These are phyloP conservation scores for Orbilia javanica DNA, from an alignment of 2,329 filamentous ascomycete genomes.

Conservation along the genomic window DNA sequence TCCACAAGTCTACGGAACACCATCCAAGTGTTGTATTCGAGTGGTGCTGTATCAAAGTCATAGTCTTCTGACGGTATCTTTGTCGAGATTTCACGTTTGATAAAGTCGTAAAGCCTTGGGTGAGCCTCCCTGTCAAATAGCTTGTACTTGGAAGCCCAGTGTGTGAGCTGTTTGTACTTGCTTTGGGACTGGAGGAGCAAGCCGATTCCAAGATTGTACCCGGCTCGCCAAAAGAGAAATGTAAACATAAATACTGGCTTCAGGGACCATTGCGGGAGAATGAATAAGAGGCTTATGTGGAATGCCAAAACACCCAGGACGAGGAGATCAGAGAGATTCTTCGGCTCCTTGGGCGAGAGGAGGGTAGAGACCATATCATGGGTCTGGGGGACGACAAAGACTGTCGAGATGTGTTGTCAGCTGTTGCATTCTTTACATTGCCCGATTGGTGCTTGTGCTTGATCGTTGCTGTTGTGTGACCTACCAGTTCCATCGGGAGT, in stretches of 20 bases:
- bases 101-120: slow-evolving; percentile 83
- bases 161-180: slow-evolving; percentile 84
- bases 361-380: slow-evolving; percentile 99
- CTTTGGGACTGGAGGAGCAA: slow-evolving; percentile 90
- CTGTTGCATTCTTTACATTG: slow-evolving; percentile 47
- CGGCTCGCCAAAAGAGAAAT: slow-evolving; percentile 91
- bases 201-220: slow-evolving; percentile 95
- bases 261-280: slow-evolving; percentile 77
- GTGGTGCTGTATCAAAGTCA: slow-evolving; percentile 87
- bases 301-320: slow-evolving; percentile 82
- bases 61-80: slow-evolving; percentile 91
- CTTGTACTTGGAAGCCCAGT: slow-evolving; percentile 86
- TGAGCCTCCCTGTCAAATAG: slow-evolving; percentile 86
- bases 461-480: slow-evolving; percentile 64
- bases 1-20: slow-evolving; percentile 96
- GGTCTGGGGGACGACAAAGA: slow-evolving; percentile 94
- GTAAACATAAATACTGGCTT: slow-evolving; percentile 82
- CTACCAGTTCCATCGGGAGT: slow-evolving; percentile 90
- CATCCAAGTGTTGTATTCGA: slow-evolving; percentile 99
- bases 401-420: slow-evolving; percentile 67
- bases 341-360: slow-evolving; percentile 91
- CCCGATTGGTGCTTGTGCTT: slow-evolving; percentile 28
- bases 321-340: slow-evolving; percentile 87
- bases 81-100: slow-evolving; percentile 91
- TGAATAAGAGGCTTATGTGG: slow-evolving; percentile 80